Percentiles rank a stretch among this genome's conserved stretches.
These are phyloP conservation scores for Arthrobotrys entomopaga DNA, from an alignment of 2,329 filamentous ascomycete genomes.

Conservation along the genomic window DNA sequence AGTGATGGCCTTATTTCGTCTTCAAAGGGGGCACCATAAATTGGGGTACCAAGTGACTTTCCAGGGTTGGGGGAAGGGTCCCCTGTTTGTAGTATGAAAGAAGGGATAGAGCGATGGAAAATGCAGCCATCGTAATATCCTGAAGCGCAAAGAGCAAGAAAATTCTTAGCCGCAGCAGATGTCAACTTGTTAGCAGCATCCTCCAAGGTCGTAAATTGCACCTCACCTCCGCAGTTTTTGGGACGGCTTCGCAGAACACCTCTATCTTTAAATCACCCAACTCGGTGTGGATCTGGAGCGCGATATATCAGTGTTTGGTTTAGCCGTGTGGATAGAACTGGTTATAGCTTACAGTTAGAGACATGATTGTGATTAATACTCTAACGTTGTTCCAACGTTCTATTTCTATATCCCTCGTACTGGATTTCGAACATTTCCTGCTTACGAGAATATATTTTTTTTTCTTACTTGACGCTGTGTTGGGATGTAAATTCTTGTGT, in stretches of 20 bases:
- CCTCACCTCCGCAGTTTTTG: constrained; percentile 83
- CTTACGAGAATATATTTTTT: too few species aligned
- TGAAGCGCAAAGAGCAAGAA: constrained; percentile 84
- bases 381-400: too few species aligned
- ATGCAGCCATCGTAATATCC: constrained; percentile 78
- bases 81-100: constrained; percentile 83
- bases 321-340: background rate
- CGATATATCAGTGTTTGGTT: background rate
- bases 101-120: constrained; percentile 81
- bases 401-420: too few species aligned
- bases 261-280: constrained; percentile 93
- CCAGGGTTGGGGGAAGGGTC: constrained; percentile 70
- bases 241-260: constrained; percentile 93
- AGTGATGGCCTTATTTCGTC: constrained; percentile 81
- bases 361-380: constrained; percentile 19
- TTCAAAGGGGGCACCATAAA: constrained; percentile 78
- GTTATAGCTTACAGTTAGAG: constrained; percentile 28
- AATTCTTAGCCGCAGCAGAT: constrained; percentile 70
- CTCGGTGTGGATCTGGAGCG: constrained; percentile 76
- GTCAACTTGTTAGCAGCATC: too few species aligned
- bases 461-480: too few species aligned
- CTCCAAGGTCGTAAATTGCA: too few species aligned
- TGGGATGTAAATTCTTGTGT: too few species aligned
- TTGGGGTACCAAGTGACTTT: constrained; percentile 66
- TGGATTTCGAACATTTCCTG: too few species aligned